Base-by-base conservation (phyloP, 352 stramenopile species). In the Pythium brachiatum region DNA sequence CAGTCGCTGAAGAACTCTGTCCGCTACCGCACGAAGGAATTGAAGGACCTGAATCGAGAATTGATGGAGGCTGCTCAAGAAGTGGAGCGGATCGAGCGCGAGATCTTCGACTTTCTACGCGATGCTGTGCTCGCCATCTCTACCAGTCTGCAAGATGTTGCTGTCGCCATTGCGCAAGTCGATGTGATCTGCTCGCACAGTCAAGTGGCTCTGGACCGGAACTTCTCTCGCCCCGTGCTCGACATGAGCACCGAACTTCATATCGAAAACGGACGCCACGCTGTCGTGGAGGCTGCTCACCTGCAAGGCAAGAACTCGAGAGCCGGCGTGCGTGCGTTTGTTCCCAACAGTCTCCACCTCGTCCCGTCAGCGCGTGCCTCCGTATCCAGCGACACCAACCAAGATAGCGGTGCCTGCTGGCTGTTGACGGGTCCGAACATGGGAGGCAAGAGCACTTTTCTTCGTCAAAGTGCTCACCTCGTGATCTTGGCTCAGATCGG, bases 401-500 rank as follows among this genome's bases (percentile, higher is more conserved):
- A 57, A 25, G 12, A 46, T 7, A 48, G 3, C 25, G 76, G 70
- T 0, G 75, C 74, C 9, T 90, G 81, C 58, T 94, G 84, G 83
- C 61, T 96, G 29, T 64, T 96, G n/a, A 96, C 87, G 0, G 88
- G 88, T 1, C 86, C 87, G 1, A 96, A 96, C 52, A 95, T 95
- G 87, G 88, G 87, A 15, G 88, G 88, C 12, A 96, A 96, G 60
- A 90, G 75, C 63, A 96, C 88, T 0, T 94, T 92, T 38, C 63
- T 96, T 16, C 81, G 86, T 1, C 83, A 93, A 62, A 92, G 75
- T 21, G 86, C 86, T 1, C 86, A 94, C 39, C 52, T 90, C 15
- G 81, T 92, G 9, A 57, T 95, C 5, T 61, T 96, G 11, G 85
- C 87, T 13, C 88, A 96, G 58, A 89, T 88, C 52, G 88, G 87